Conservation (phyloP, 768 basidiomycete species). For the Podaxis mareebaensis region DNA sequence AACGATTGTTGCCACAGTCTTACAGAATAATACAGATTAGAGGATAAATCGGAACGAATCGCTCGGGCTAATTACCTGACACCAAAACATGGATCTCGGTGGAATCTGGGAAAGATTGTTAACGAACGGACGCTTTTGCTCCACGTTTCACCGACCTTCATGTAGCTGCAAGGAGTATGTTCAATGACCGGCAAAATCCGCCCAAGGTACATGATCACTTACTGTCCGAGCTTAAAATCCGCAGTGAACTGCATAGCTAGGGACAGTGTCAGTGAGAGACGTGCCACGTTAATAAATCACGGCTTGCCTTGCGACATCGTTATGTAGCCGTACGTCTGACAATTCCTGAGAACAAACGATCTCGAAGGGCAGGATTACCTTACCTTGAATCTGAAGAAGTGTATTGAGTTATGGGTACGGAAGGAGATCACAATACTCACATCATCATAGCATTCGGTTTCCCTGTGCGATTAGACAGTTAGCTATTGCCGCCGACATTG, state of each 20-base stretch:
- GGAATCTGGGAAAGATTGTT: conserved; percentile 41
- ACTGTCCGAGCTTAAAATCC: conserved; percentile 79
- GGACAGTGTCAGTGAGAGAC: conserved; percentile 22
- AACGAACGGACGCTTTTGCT: neutral
- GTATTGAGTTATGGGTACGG: conserved; percentile 2
- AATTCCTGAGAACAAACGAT: conserved; percentile 29
- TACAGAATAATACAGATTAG: conserved; percentile 13
- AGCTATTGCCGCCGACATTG: conserved; percentile 6
- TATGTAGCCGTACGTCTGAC: conserved; percentile 65
- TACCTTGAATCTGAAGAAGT: conserved; percentile 38
- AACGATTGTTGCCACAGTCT: conserved; percentile 55
- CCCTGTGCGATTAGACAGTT: conserved; percentile 34
- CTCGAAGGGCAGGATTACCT: neutral
- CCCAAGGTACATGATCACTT: conserved; percentile 34
- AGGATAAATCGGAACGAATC: neutral
- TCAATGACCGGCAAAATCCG: conserved; percentile 2
- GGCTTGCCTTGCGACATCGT: conserved; percentile 53
- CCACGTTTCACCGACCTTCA: conserved; percentile 25
- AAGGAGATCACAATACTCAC: conserved; percentile 30
- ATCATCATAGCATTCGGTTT: conserved; percentile 78
- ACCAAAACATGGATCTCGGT: conserved; percentile 66
- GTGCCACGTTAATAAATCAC: neutral
- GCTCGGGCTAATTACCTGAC: conserved; percentile 40
- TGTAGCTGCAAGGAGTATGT: conserved; percentile 22
- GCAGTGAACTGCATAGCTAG: conserved; percentile 66